phyloP scores from a whole-genome alignment of 345 rosid genomes.

The Eucalyptus globulus region DNA sequence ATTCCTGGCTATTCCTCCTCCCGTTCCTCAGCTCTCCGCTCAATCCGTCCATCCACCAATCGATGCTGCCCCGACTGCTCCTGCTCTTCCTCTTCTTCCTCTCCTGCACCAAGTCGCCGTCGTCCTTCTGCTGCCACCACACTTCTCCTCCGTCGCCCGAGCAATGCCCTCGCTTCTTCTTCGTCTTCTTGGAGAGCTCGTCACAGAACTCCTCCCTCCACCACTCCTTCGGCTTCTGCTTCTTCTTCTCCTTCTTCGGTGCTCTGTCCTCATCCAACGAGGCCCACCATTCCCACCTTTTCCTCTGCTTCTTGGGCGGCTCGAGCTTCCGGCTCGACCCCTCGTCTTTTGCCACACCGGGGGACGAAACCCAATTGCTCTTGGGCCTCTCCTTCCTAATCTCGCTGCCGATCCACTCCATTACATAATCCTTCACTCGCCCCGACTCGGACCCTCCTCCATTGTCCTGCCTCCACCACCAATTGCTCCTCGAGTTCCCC shows the following conservation, averaged over 20 bases:
- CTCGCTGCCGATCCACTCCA: constrained; percentile 90
- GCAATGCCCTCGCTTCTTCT: constrained; percentile 31
- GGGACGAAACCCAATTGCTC: constrained; percentile 38
- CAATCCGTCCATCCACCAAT: constrained; percentile 72
- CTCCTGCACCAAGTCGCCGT: constrained; percentile 7
- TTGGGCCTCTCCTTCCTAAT: constrained; percentile 67
- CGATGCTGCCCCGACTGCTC: constrained; percentile 46
- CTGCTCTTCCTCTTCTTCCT: constrained; percentile 43
- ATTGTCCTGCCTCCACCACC: constrained; percentile 68
- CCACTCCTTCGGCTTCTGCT: constrained; percentile 57
- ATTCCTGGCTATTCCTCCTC: constrained; percentile 23
- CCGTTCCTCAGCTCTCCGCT: constrained; percentile 64
- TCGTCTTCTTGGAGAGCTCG: constrained; percentile 56
- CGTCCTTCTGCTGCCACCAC: constrained; percentile 52
- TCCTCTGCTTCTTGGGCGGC: constrained; percentile 26
- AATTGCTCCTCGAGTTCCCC: constrained; percentile 22
- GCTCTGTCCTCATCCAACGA: constrained; percentile 62
- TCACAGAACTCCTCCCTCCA: constrained; percentile 94
- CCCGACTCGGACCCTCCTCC: constrained; percentile 22
- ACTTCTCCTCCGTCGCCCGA: constrained; percentile 14
- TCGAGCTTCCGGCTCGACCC: constrained; percentile 8
- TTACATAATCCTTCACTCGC: constrained; percentile 71
- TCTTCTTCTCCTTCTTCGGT: constrained; percentile 7
- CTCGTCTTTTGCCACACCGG: background rate
- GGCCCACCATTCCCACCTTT: constrained; percentile 81